These are phyloP conservation scores for Stagonosporopsis vannaccii DNA, from an alignment of 2,329 filamentous ascomycete genomes.

Conservation along the genomic window DNA sequence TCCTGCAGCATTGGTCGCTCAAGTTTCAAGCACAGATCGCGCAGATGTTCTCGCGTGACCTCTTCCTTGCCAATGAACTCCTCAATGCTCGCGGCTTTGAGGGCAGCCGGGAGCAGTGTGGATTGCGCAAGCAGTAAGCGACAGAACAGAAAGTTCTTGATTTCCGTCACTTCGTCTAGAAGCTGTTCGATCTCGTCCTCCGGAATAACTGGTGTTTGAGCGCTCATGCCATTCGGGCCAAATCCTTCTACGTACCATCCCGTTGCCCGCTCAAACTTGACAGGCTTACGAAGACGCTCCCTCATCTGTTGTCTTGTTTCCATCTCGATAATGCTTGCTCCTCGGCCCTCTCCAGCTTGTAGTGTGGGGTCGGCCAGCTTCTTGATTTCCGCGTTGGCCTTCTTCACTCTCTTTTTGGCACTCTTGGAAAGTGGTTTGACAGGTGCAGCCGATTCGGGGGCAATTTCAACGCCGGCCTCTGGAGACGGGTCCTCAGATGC, in stretches of 20 bases:
- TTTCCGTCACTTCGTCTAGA: slow-evolving; percentile 56
- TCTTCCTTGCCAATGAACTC: slow-evolving; percentile 55
- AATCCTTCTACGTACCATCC: slow-evolving; percentile 48
- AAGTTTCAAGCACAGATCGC: slow-evolving; percentile 58
- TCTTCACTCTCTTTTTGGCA: slow-evolving; percentile 47
- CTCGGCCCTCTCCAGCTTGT: slow-evolving; percentile 26
- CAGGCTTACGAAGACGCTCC: slow-evolving; percentile 51
- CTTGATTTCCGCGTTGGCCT: slow-evolving; percentile 33
- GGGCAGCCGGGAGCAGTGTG: slow-evolving; percentile 54
- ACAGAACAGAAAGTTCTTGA: slow-evolving; percentile 60
- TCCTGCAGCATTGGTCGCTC: slow-evolving; percentile 59
- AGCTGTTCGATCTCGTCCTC: slow-evolving; percentile 55
- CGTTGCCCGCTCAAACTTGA: slow-evolving; percentile 42
- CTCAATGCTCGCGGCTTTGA: slow-evolving; percentile 54
- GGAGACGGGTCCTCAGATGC: neutral
- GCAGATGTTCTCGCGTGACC: slow-evolving; percentile 53
- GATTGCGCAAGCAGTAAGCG: slow-evolving; percentile 57
- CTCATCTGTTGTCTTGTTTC: slow-evolving; percentile 54
- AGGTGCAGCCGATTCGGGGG: slow-evolving; percentile 2
- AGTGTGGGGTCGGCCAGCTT: slow-evolving; percentile 26
- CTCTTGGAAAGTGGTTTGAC: slow-evolving; percentile 32
- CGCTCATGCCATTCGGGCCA: slow-evolving; percentile 37
- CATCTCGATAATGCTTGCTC: slow-evolving; percentile 51
- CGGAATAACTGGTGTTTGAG: slow-evolving; percentile 50
- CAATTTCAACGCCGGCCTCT: neutral